A percentile compares a stretch with the other conserved stretches of the same genome.
phyloP scores from a whole-genome alignment of 2,329 filamentous ascomycete species.

The Penicillium frequentans region DNA sequence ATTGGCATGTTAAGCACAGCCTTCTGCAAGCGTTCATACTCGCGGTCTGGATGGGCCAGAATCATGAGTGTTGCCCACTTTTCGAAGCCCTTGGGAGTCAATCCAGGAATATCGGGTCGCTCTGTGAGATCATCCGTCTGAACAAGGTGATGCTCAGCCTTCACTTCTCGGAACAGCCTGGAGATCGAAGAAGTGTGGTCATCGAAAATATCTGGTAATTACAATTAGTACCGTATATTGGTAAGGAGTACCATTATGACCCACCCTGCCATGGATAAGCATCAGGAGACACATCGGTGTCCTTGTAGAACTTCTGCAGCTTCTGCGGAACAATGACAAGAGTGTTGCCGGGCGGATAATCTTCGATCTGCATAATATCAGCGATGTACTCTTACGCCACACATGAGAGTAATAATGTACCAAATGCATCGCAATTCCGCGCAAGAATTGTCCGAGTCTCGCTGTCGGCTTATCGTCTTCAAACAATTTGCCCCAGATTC shows the following conservation, averaged over 20 bases:
- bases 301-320: slow-evolving; percentile 70
- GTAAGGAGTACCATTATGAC: neutral
- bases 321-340: slow-evolving; percentile 75
- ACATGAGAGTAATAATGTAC: slow-evolving; percentile 42
- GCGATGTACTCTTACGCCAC: neutral
- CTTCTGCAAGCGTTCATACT: slow-evolving; percentile 68
- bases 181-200: slow-evolving; percentile 55
- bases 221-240: neutral
- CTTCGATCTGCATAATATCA: slow-evolving; percentile 58
- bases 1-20: slow-evolving; percentile 72
- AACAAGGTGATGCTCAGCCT: slow-evolving; percentile 64
- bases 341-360: slow-evolving; percentile 65
- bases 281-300: slow-evolving; percentile 64
- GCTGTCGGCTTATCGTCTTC: slow-evolving; percentile 66
- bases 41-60: slow-evolving; percentile 72
- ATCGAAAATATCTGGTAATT: slow-evolving; percentile 54
- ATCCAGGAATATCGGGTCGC: slow-evolving; percentile 60
- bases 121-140: slow-evolving; percentile 52
- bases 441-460: slow-evolving; percentile 68
- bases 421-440: slow-evolving; percentile 71
- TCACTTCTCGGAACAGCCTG: slow-evolving; percentile 57
- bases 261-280: slow-evolving; percentile 68
- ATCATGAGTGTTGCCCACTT: slow-evolving; percentile 73
- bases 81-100: slow-evolving; percentile 68
- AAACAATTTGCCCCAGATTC: slow-evolving; percentile 76